A percentile compares a stretch with the other conserved stretches of the same genome.
These are phyloP conservation scores for Elaeis oleifera DNA, from an alignment of 202 grass and related monocot genomes.

Conservation along the genomic window DNA sequence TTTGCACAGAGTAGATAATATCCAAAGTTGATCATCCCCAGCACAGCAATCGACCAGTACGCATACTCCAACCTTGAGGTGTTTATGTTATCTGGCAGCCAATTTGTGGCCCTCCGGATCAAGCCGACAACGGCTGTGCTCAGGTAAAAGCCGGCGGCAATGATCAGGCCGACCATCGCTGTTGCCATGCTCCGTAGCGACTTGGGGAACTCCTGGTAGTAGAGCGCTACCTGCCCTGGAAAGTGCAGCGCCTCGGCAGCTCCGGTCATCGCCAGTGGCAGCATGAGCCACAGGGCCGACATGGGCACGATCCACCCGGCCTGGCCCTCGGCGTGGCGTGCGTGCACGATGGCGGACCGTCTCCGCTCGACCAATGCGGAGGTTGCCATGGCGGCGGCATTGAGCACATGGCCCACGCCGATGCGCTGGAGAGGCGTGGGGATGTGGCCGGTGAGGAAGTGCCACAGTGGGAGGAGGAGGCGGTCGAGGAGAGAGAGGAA, in stretches of 20 bases:
- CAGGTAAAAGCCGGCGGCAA: slow-evolving; percentile 59
- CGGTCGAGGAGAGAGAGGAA: slow-evolving; percentile 49
- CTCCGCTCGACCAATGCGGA: slow-evolving; percentile 45
- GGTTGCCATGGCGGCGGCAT: slow-evolving; percentile 32
- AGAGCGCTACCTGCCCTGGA: slow-evolving; percentile 52
- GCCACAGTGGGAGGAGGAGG: slow-evolving; percentile 38
- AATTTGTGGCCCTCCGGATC: slow-evolving; percentile 29
- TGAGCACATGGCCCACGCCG: slow-evolving; percentile 45
- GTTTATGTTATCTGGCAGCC: slow-evolving; percentile 75
- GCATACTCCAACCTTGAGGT: slow-evolving; percentile 49
- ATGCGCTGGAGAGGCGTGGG: slow-evolving; percentile 48
- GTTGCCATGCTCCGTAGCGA: slow-evolving; percentile 60
- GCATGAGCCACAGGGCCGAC: slow-evolving; percentile 50
- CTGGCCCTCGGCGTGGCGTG: slow-evolving; percentile 23
- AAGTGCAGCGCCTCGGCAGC: slow-evolving; percentile 57
- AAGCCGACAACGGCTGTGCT: slow-evolving; percentile 54
- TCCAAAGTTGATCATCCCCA: slow-evolving; percentile 45
- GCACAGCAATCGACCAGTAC: slow-evolving; percentile 51
- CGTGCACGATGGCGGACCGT: slow-evolving; percentile 26
- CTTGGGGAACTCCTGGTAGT: slow-evolving; percentile 66
- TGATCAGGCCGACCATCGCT: slow-evolving; percentile 45
- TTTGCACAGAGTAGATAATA: slow-evolving; percentile 53
- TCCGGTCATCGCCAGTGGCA: slow-evolving; percentile 48
- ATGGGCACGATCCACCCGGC: slow-evolving; percentile 48
- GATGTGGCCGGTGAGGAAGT: slow-evolving; percentile 16